Conservation (phyloP, 2,329 filamentous ascomycete species). For the Fusarium veterinarium region DNA sequence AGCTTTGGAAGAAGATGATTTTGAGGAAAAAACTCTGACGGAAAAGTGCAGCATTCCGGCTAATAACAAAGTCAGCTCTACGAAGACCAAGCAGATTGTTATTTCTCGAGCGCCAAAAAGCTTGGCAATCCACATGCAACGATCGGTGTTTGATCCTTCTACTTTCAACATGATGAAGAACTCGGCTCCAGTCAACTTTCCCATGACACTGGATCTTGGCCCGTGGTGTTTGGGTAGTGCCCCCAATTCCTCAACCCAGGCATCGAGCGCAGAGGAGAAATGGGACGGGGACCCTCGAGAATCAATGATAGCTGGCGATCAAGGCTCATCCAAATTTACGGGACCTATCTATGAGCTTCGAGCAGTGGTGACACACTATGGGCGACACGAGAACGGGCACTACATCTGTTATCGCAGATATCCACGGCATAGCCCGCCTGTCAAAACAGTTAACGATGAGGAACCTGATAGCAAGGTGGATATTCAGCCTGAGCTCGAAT, state of each 20-base stretch:
- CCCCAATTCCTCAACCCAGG: neutral
- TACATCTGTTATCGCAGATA: conserved; percentile 91
- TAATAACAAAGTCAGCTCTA: conserved; percentile 77
- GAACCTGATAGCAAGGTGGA: conserved; percentile 29
- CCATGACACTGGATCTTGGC: conserved; percentile 77
- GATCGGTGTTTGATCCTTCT: conserved; percentile 87
- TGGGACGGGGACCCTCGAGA: conserved; percentile 76
- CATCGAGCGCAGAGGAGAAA: conserved; percentile 61
- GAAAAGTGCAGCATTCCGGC: conserved; percentile 74
- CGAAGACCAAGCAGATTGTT: conserved; percentile 90
- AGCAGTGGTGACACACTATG: conserved; percentile 89
- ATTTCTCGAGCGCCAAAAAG: conserved; percentile 85
- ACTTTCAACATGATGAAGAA: conserved; percentile 89
- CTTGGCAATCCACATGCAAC: conserved; percentile 88
- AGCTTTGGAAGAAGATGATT: conserved; percentile 83
- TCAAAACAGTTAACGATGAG: conserved; percentile 6
- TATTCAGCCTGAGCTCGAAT: neutral
- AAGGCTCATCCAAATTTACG: conserved; percentile 60
- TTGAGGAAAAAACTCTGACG: conserved; percentile 74
- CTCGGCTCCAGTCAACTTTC: conserved; percentile 81
- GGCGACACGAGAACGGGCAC: conserved; percentile 93
- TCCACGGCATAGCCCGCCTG: conserved; percentile 49
- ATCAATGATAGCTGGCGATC: conserved; percentile 77
- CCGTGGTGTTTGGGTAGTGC: conserved; percentile 84
- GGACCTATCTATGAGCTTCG: conserved; percentile 79